Percentiles rank a stretch among this genome's conserved stretches.
Conservation (phyloP, 345 rosid species). For the Mallotus nudiflorus region DNA sequence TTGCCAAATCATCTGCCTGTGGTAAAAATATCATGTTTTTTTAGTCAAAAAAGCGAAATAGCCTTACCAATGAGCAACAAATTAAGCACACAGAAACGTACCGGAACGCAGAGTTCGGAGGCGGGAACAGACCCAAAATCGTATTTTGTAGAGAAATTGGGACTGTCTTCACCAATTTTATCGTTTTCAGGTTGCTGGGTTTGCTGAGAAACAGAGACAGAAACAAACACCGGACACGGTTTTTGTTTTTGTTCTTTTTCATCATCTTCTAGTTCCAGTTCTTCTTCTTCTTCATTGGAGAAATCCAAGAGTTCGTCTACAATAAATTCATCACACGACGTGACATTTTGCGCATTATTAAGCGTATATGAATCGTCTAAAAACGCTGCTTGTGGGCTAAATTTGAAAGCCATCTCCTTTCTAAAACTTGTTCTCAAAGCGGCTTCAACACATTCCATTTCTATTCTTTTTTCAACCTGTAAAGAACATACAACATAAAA, state of each 20-base stretch:
- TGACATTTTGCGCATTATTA: conserved; percentile 36
- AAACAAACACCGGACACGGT: conserved; percentile 9
- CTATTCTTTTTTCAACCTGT: conserved; percentile 19
- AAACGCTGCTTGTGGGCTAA: conserved; percentile 29
- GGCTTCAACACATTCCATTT: conserved; percentile 68
- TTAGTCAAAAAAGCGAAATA: neutral
- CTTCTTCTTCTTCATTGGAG: conserved; percentile 59
- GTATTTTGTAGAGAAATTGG: conserved; percentile 25
- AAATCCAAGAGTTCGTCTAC: conserved; percentile 86
- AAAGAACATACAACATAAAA: neutral
- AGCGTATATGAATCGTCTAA: conserved; percentile 40
- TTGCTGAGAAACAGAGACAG: conserved; percentile 25
- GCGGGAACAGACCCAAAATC: conserved; percentile 49
- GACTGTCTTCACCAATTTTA: conserved; percentile 13
- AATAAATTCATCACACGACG: conserved; percentile 56
- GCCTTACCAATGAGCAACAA: neutral
- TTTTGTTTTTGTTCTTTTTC: conserved; percentile 26
- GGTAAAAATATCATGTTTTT: conserved; percentile 22
- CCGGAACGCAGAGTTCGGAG: conserved; percentile 68
- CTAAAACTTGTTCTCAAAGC: conserved; percentile 65
- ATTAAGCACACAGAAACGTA: conserved; percentile 14
- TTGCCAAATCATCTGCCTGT: conserved; percentile 68
- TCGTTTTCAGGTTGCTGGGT: conserved; percentile 16
- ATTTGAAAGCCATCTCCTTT: conserved; percentile 55
- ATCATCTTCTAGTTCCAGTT: conserved; percentile 26